Evolutionary conservation across 139 green algal species (phyloP).

Genomic region (Chlamydomonas urium): DNA sequence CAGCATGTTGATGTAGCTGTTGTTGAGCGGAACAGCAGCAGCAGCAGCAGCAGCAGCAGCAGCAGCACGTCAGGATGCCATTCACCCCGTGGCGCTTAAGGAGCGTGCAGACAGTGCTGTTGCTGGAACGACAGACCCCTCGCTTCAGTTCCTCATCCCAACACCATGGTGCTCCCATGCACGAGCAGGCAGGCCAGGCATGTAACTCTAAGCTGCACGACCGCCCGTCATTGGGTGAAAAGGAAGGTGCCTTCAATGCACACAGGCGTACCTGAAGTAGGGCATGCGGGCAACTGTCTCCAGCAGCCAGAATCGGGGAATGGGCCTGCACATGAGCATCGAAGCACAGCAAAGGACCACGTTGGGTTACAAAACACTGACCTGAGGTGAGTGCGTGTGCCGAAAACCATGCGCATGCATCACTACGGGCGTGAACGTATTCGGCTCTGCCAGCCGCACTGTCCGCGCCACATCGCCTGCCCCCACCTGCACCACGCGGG

Average conservation of each 20-base stretch:
- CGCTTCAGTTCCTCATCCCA: no score
- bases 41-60: no score
- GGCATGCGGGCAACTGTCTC: constrained; percentile 70
- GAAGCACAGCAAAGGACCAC: neutral
- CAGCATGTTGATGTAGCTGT: constrained; percentile 86
- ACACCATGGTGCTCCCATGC: no score
- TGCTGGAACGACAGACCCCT: no score
- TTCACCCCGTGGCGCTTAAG: no score
- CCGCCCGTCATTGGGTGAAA: no score
- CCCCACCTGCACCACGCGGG: no score
- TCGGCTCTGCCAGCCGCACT: neutral
- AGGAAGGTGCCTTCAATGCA: neutral
- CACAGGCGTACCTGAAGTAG: constrained; percentile 87
- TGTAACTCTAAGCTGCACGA: no score
- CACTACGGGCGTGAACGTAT: neutral
- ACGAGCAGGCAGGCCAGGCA: no score
- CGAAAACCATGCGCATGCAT: neutral
- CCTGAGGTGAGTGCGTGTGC: neutral
- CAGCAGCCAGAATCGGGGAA: constrained; percentile 62
- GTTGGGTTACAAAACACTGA: neutral
- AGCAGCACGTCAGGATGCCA: no score
- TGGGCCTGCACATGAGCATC: neutral
- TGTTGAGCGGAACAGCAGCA: neutral
- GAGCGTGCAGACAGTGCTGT: no score
- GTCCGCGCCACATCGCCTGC: neutral